Evolutionary conservation across 1,284 basidiomycete species (phyloP).

Genomic region (Trichosporon sp.): DNA sequence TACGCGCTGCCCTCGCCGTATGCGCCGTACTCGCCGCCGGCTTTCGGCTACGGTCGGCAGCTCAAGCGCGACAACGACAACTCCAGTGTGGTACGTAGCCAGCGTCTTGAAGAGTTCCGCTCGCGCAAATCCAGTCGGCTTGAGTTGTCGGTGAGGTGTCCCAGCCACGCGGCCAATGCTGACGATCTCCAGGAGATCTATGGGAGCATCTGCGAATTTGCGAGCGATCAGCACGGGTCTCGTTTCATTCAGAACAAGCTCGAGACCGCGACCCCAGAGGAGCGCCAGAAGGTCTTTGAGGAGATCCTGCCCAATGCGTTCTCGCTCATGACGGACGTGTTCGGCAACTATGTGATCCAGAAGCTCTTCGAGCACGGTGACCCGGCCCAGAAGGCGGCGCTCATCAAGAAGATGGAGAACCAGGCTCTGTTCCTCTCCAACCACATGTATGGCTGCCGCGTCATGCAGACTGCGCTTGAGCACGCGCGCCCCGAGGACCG

Average conservation of each 20-base stretch:
- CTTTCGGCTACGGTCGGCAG: not conserved
- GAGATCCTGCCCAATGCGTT: slow-evolving; percentile 81
- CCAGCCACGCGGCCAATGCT: not conserved
- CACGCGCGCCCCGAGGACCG: slow-evolving; percentile 72
- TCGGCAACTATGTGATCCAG: slow-evolving; percentile 95
- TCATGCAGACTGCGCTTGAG: slow-evolving; percentile 69
- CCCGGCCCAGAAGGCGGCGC: slow-evolving; percentile 63
- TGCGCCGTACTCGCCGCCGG: slow-evolving; percentile 7
- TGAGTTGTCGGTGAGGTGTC: slow-evolving; percentile 63
- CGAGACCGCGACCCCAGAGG: slow-evolving; percentile 67
- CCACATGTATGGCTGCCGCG: slow-evolving; percentile 86
- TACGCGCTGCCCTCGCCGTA: slow-evolving; percentile 28
- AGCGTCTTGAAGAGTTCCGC: slow-evolving; percentile 76
- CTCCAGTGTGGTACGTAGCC: slow-evolving; percentile 54
- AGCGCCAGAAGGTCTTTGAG: slow-evolving; percentile 76
- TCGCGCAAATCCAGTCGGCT: slow-evolving; percentile 68
- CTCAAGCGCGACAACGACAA: slow-evolving; percentile 11
- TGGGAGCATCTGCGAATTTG: slow-evolving; percentile 85
- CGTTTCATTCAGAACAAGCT: slow-evolving; percentile 83
- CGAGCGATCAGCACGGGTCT: slow-evolving; percentile 88
- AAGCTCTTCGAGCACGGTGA: slow-evolving; percentile 90
- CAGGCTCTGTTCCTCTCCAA: slow-evolving; percentile 72
- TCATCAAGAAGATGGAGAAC: slow-evolving; percentile 72
- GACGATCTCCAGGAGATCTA: slow-evolving; percentile 58
- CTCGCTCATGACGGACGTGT: slow-evolving; percentile 85